Conservation (phyloP, 805 yeast genomes). For the Wickerhamiella vanderwaltii region DNA sequence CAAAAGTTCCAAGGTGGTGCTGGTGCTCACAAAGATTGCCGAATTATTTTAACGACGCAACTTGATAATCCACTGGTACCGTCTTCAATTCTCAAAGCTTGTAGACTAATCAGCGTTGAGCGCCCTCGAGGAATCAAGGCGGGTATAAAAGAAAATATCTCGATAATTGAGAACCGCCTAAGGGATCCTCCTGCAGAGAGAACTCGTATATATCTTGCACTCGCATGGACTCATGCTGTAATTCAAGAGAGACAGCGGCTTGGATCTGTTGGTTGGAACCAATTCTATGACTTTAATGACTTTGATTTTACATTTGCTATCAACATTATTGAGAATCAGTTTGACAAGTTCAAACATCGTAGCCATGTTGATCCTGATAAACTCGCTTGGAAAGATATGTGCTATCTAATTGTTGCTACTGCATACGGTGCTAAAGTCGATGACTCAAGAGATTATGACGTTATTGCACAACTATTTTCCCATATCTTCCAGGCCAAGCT, state of each 20-base stretch:
- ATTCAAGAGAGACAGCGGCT: conserved; percentile 47
- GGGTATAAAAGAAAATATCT: conserved; percentile 33
- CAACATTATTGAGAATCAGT: conserved; percentile 31
- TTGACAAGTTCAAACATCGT: background rate
- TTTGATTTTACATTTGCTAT: conserved; percentile 49
- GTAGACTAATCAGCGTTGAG: conserved; percentile 50
- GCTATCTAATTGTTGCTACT: conserved; percentile 39
- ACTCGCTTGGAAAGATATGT: conserved; percentile 42
- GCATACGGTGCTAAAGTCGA: conserved; percentile 46
- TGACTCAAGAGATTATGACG: background rate
- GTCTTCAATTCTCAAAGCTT: conserved; percentile 40
- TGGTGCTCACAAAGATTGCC: conserved; percentile 30
- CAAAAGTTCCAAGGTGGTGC: conserved; percentile 30
- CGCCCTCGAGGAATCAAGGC: conserved; percentile 47
- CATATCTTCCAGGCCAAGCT: background rate
- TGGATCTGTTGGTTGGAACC: conserved; percentile 39
- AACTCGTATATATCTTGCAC: conserved; percentile 37
- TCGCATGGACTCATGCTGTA: conserved; percentile 62
- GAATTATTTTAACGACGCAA: conserved; percentile 55
- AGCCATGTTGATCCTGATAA: conserved; percentile 6
- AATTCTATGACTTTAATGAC: conserved; percentile 57
- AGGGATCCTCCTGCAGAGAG: conserved; percentile 33
- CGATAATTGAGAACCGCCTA: conserved; percentile 17
- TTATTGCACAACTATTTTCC: background rate
- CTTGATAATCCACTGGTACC: conserved; percentile 38